Evolutionary conservation across 305 asterid genomes (phyloP).

Genomic region (Fraxinus latifolia): DNA sequence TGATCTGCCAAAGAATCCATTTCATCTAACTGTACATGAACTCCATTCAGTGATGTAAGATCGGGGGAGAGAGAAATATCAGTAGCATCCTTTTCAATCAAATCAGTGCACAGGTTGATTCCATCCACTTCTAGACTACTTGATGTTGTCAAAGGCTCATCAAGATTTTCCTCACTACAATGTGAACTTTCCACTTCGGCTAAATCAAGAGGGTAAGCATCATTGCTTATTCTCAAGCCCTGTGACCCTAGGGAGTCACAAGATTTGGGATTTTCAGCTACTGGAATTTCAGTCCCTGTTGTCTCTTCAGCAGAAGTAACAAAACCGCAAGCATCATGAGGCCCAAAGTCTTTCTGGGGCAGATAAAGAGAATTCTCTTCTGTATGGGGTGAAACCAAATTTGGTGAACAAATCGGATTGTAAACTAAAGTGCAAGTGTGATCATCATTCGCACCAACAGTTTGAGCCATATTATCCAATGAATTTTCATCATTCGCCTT

Average conservation of each 20-base stretch:
- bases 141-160: conserved; percentile 31
- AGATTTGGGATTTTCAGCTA: conserved; percentile 26
- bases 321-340: conserved; percentile 22
- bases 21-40: conserved; percentile 28
- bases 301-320: conserved; percentile 32
- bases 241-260: conserved; percentile 28
- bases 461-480: conserved; percentile 16
- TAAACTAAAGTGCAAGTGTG: conserved; percentile 24
- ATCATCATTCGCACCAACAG: conserved; percentile 29
- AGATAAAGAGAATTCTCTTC: conserved; percentile 31
- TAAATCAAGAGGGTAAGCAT: conserved; percentile 29
- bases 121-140: conserved; percentile 30
- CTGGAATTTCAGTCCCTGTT: conserved; percentile 20
- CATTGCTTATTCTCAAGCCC: conserved; percentile 26
- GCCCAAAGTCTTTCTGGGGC: conserved; percentile 30
- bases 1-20: conserved; percentile 21
- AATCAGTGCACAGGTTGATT: conserved; percentile 19
- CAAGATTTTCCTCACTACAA: conserved; percentile 32
- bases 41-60: conserved; percentile 30
- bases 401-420: conserved; percentile 30
- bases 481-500: conserved; percentile 25
- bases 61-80: conserved; percentile 26
- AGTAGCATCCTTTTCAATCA: conserved; percentile 28
- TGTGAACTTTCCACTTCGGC: conserved; percentile 32
- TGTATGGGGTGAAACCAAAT: conserved; percentile 19